phyloP scores from a whole-genome alignment of 2,329 filamentous ascomycete species.

The Penicillium frequentans region DNA sequence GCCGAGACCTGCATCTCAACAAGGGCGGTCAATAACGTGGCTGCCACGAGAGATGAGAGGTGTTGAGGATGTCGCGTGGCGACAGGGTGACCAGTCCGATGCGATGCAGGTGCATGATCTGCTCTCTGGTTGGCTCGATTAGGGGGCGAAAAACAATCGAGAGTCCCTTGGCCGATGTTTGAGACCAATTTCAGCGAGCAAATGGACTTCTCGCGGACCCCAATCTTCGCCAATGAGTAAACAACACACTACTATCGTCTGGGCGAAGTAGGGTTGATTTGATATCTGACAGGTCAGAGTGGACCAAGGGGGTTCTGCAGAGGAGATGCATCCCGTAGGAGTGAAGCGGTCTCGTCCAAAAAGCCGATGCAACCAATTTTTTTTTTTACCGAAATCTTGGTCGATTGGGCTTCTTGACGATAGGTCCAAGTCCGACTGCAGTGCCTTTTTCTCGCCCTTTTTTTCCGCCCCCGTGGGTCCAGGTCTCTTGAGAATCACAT shows the following conservation, averaged over 20 bases:
- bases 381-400: background rate
- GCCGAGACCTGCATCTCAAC: slow-evolving; percentile 4
- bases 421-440: background rate
- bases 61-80: slow-evolving; percentile 10
- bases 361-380: background rate
- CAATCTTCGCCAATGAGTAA: background rate
- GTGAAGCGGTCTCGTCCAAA: background rate
- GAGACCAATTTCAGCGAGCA: background rate
- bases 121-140: background rate
- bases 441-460: background rate
- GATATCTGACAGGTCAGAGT: slow-evolving; percentile 6
- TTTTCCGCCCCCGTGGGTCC: slow-evolving; percentile 7
- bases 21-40: slow-evolving; percentile 31
- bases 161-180: background rate
- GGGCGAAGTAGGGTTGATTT: background rate
- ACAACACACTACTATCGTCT: background rate
- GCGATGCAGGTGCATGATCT: background rate
- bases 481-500: background rate
- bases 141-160: background rate
- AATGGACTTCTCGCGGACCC: background rate
- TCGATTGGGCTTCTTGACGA: background rate
- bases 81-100: background rate
- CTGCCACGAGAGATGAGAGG: slow-evolving; percentile 30
- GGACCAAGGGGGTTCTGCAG: background rate
- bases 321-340: background rate